Conservation (phyloP, 148 eudicot genomes). For the Beta vulgaris region DNA sequence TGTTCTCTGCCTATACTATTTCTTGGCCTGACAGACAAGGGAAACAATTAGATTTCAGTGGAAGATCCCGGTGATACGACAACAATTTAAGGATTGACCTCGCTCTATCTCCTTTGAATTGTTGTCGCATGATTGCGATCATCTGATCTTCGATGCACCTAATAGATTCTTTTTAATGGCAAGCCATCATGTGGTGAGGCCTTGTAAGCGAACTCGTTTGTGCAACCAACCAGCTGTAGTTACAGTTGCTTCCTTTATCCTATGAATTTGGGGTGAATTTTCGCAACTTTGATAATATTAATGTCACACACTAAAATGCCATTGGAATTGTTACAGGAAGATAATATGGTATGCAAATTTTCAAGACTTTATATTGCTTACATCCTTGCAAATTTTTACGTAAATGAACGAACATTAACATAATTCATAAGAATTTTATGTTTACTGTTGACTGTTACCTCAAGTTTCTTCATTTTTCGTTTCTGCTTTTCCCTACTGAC, state of each 20-base stretch:
- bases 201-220: neutral
- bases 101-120: neutral
- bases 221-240: neutral
- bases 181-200: neutral
- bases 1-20: neutral
- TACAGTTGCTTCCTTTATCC: neutral
- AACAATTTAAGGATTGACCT: neutral
- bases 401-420: no score
- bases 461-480: neutral
- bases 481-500: neutral
- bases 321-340: no score
- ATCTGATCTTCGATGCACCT: neutral
- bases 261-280: no score
- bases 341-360: no score
- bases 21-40: neutral
- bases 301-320: no score
- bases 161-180: neutral
- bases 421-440: no score
- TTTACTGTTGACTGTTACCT: no score
- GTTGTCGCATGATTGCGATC: neutral
- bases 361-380: no score
- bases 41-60: neutral
- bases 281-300: no score
- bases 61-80: neutral
- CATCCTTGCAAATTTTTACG: no score